These are phyloP conservation scores for Trichoderma arundinaceum DNA, from an alignment of 2,329 filamentous ascomycete species.

Conservation along the genomic window DNA sequence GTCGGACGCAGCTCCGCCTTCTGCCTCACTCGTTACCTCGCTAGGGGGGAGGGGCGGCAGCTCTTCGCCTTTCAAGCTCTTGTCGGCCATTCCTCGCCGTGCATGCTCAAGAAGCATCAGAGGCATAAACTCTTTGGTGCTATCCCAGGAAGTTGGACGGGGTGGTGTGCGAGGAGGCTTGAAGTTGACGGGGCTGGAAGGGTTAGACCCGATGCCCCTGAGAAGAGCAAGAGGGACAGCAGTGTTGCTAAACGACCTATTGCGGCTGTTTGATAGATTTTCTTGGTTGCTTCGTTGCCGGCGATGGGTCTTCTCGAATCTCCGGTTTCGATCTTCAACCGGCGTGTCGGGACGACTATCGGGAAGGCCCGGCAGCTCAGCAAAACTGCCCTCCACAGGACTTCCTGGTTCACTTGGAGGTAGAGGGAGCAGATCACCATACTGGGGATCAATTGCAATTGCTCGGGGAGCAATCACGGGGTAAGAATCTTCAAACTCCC, in stretches of 20 bases:
- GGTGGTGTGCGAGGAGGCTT: slow-evolving; percentile 47
- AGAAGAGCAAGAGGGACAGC: slow-evolving; percentile 63
- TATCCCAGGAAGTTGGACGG: slow-evolving; percentile 67
- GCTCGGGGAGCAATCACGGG: slow-evolving; percentile 63
- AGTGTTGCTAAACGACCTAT: slow-evolving; percentile 60
- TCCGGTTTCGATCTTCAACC: slow-evolving; percentile 52
- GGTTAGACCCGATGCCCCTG: slow-evolving; percentile 54
- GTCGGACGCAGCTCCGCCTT: slow-evolving; percentile 33
- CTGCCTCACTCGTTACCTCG: slow-evolving; percentile 41
- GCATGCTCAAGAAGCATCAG: slow-evolving; percentile 78
- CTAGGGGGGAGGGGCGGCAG: slow-evolving; percentile 59
- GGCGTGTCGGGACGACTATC: slow-evolving; percentile 65
- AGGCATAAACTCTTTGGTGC: slow-evolving; percentile 74
- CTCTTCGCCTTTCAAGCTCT: slow-evolving; percentile 42
- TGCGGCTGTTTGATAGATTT: slow-evolving; percentile 10
- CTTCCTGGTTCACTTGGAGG: slow-evolving; percentile 65
- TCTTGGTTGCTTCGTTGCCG: slow-evolving; percentile 58
- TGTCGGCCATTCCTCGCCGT: slow-evolving; percentile 47
- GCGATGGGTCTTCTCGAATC: slow-evolving; percentile 51
- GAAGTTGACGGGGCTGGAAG: slow-evolving; percentile 48
- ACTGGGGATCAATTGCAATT: slow-evolving; percentile 69
- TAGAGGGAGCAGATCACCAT: slow-evolving; percentile 67
- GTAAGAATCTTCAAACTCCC: slow-evolving; percentile 52
- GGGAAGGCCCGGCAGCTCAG: slow-evolving; percentile 60
- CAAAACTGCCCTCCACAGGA: slow-evolving; percentile 45